Evolutionary conservation across 257 asterid species (phyloP), one percentile per base, ranked within the genome.

Genomic region (Asclepias syriaca): DNA sequence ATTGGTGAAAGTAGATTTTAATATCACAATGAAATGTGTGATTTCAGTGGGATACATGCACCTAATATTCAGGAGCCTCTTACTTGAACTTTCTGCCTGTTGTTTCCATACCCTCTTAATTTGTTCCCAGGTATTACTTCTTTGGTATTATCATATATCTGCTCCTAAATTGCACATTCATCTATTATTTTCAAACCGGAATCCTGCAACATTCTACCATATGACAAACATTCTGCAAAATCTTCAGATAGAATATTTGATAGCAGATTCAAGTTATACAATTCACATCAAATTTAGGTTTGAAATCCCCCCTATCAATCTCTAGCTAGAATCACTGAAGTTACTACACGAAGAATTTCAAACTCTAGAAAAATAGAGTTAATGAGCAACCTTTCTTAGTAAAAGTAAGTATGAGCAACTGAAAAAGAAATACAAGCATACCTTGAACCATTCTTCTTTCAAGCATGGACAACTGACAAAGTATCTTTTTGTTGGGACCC

Each of bases 401-500:
- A 24, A 45, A 48, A 4, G 27, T 5, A 19, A 40, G 5, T 24
- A 71, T 21, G 50, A 74, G 66, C 46, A 49, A 70, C 45, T 45
- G 37, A 3, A 10, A 48, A 45, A 50, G 24, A 50, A 66, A 66
- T 34, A 34, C 39, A 22, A 50, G 4, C 88, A 84, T 82, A 83
- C 97, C 99, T 88, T 88, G 97, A 77, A 95, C 89, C 87, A 94
- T 83, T 80, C 85, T 87, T 78, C 99, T 86, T 77, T 88, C 97
- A 65, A 89, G 98, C 99, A 94, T 94, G 60, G 99, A 94, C 66
- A 94, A 81, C 43, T 91, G 97, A 84, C 97, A 88, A 73, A 94
- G 95, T 75, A 94, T 85, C 82, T 80, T 84, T 81, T 91, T 94
- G 74, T 87, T 85, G 8, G 91, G 90, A 46, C 96, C 96, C 97